Evolutionary conservation across 768 basidiomycete genomes (phyloP).

Genomic region (Boletus rex-veris): DNA sequence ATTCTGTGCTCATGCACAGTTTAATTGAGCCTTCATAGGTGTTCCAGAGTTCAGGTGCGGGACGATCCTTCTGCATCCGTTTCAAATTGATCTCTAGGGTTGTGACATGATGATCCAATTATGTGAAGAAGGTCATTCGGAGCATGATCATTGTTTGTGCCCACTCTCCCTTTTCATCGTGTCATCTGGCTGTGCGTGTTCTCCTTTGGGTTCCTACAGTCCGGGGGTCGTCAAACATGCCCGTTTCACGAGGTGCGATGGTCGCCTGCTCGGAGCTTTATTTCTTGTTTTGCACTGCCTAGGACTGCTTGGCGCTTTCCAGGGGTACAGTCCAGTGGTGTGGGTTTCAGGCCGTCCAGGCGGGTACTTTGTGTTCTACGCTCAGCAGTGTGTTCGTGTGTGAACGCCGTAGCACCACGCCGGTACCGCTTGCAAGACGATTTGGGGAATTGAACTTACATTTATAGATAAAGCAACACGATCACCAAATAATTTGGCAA

Average conservation of each 20-base stretch:
- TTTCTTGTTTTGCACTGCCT: not conserved
- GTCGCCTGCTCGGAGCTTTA: not conserved
- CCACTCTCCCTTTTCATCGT: conserved; percentile 5
- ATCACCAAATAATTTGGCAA: conserved; percentile 4
- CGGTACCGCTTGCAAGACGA: conserved; percentile 19
- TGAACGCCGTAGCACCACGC: conserved; percentile 12
- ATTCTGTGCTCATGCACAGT: not conserved
- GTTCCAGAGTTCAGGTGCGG: conserved; percentile 4
- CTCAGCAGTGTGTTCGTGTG: not conserved
- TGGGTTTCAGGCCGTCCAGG: conserved; percentile 4
- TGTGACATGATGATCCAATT: conserved; percentile 8
- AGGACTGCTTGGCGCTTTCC: not conserved
- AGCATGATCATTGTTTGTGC: conserved; percentile 4
- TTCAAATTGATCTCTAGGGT: conserved; percentile 20
- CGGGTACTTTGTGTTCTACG: conserved; percentile 1
- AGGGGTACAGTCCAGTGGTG: not conserved
- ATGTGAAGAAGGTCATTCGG: conserved; percentile 1
- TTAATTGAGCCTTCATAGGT: conserved; percentile 1
- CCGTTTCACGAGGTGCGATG: conserved; percentile 15
- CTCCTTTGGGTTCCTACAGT: conserved; percentile 20
- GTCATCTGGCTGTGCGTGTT: conserved; percentile 24
- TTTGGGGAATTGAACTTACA: conserved; percentile 17
- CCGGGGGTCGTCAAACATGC: conserved; percentile 15
- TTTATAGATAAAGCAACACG: conserved; percentile 13
- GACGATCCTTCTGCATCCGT: conserved; percentile 7